Evolutionary conservation across 1,284 basidiomycete species (phyloP), one percentile per base, ranked within the genome.

Genomic region (Ustilago loliicola): DNA sequence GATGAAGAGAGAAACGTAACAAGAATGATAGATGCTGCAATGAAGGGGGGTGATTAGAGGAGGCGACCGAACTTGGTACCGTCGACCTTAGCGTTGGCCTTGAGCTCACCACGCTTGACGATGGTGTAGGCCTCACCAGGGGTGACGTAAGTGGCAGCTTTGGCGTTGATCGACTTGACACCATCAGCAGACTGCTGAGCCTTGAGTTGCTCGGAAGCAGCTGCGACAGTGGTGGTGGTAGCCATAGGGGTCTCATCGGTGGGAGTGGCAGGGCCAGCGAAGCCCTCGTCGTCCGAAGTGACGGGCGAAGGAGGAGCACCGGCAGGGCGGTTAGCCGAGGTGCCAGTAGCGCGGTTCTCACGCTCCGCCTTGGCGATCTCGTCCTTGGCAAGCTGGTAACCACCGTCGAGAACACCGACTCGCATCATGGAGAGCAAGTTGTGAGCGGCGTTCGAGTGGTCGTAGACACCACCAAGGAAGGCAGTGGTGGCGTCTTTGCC

Each of bases 401-500:
- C 84, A 27, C 84, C 84, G 40, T 85, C 83, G 21, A 86, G 72
- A 10, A 85, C 84, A 71, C 84, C 84, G 21, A 86, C 83, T 15
- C 84, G 79, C 84, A 86, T 85, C 82, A 83, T 84, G 8, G 79
- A 77, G 52, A 86, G 77, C 40, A 86, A 61, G 64, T 86, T 85
- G 75, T 85, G 82, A 3, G 84, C 84, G 23, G 83, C 84, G 57
- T 85, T 84, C 21, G 80, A 81, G 71, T 86, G 84, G 69, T 85
- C 83, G 64, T 86, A 86, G 5, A 86, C 73, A 61, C 84, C 84
- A 23, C 84, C 84, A 23, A 80, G 67, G 80, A 86, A 86, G 17
- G 84, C 83, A 38, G 81, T 81, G 48, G 84, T 84, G 23, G 83
- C 83, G 50, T 86, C 84, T 72, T 82, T 82, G 60, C 84, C 84